A percentile compares a stretch with the other conserved stretches of the same genome.
phyloP scores from a whole-genome alignment of 2,329 filamentous ascomycete genomes.

The Paraphoma chrysanthemicola region DNA sequence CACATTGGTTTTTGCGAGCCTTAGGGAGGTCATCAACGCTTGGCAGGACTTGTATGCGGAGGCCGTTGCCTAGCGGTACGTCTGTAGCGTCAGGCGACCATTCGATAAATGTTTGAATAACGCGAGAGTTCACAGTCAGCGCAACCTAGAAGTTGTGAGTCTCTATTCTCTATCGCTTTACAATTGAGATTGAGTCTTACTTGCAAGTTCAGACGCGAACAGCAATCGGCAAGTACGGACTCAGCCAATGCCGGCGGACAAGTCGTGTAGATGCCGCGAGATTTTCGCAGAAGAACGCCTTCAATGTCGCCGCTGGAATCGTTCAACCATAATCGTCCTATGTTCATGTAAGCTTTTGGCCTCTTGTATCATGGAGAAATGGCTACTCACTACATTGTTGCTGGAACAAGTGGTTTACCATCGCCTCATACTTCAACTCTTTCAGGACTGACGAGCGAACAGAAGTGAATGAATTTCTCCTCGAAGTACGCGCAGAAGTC shows the following conservation, averaged over 20 bases:
- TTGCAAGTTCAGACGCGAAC: constrained; percentile 73
- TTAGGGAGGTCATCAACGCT: constrained; percentile 63
- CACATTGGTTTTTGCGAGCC: constrained; percentile 79
- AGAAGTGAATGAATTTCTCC: constrained; percentile 25
- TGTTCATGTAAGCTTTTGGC: constrained; percentile 24
- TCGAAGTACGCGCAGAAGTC: constrained; percentile 21
- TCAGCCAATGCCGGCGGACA: constrained; percentile 71
- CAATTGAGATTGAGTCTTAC: constrained; percentile 51
- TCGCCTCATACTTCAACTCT: constrained; percentile 81
- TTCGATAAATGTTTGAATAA: constrained; percentile 78
- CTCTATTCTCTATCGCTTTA: background rate
- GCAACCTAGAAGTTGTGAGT: constrained; percentile 63
- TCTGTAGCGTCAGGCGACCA: constrained; percentile 76
- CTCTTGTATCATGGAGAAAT: background rate
- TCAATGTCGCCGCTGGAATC: constrained; percentile 58
- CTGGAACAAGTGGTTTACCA: constrained; percentile 84
- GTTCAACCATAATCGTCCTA: constrained; percentile 70
- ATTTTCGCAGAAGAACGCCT: constrained; percentile 70
- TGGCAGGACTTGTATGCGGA: constrained; percentile 71
- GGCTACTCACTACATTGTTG: constrained; percentile 67
- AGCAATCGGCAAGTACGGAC: constrained; percentile 70
- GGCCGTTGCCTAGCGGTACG: constrained; percentile 76
- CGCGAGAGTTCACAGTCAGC: constrained; percentile 81
- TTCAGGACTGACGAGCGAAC: constrained; percentile 49
- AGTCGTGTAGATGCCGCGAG: constrained; percentile 74